A percentile compares a stretch with the other conserved stretches of the same genome.
Evolutionary conservation across 208 protist species (phyloP).

Genomic region (Blastocrithidia nonstop): DNA sequence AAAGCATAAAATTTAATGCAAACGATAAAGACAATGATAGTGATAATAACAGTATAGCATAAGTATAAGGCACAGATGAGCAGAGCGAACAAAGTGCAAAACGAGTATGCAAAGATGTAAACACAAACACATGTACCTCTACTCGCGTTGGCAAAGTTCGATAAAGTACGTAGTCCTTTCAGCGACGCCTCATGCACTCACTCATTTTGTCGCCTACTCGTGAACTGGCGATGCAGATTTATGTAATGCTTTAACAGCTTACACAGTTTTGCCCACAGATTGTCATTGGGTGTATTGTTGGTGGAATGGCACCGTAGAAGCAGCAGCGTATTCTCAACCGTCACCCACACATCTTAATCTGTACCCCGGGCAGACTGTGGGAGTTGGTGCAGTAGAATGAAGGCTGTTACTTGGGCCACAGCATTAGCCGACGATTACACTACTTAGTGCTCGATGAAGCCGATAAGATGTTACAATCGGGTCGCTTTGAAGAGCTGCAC

Average conservation of each 20-base stretch:
- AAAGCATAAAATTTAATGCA: constrained; percentile 5
- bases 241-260: constrained; percentile 55
- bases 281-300: constrained; percentile 68
- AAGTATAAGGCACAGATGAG: not conserved
- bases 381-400: constrained; percentile 81
- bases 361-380: constrained; percentile 80
- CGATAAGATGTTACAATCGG: constrained; percentile 95
- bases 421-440: constrained; percentile 82
- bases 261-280: constrained; percentile 14
- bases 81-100: not conserved
- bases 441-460: constrained; percentile 98
- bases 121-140: too few relatives aligned
- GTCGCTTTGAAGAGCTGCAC: constrained; percentile 93
- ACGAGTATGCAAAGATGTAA: not conserved
- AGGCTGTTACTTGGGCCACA: constrained; percentile 88
- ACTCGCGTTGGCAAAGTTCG: too few relatives aligned
- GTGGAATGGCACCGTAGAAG: constrained; percentile 80
- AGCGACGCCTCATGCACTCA: constrained; percentile 70
- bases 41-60: not conserved
- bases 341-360: constrained; percentile 85
- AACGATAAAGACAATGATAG: constrained; percentile 3
- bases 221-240: constrained; percentile 96
- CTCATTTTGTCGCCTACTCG: constrained; percentile 96
- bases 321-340: constrained; percentile 83
- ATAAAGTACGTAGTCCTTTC: too few relatives aligned